Base-by-base conservation (phyloP, 2,329 filamentous ascomycete genomes). In the Xylaria sp. region DNA sequence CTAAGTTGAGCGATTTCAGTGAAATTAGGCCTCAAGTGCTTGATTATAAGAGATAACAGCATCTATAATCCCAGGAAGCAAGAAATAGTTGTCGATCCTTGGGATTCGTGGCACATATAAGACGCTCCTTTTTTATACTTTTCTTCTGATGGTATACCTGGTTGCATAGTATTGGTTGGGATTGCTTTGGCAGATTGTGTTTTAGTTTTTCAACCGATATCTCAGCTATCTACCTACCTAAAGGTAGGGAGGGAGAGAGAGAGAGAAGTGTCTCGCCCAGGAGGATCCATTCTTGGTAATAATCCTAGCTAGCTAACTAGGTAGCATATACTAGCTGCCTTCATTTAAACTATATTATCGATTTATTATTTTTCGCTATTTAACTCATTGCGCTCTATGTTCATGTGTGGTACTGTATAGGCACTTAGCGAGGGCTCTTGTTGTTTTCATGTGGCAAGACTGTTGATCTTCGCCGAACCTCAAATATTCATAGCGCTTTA, bases 81-180 rank as follows among this genome's bases (percentile, higher is more conserved):
- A 10, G 18, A 18, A 37, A 40, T 32, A 18, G 40, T 25, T 29
- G 51, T 25, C n/a, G 21, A 37, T 51, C 25, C n/a, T n/a, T 48
- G n/a, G 6, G 27, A 18, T 44, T 25, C 16, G 23, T 37, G 25
- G 35, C 37, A 16, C 48, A 54, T 37, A 40, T 37, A 27, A 58
- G 35, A 68, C 66, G 27, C 35, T 69, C 53, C 12, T 54, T 58
- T 65, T 62, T 32, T 42, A 18, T 18, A 12, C 42, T 58, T 59
- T 32, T 27, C n/a, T 47, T 37, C 47, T 27, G 23, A 9, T 54
- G 47, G 47, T 32, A 53, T 53, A 5, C 9, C 21, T 40, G 66
- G 58, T 40, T 65, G 66, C 66, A 65, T 65, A 51, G 66, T 21
- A 47, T 61, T 62, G 51, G 58, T 13, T 40, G 62, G 66, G 40